Conservation (phyloP, 2,329 filamentous ascomycete genomes). For the Diaporthe helianthi region DNA sequence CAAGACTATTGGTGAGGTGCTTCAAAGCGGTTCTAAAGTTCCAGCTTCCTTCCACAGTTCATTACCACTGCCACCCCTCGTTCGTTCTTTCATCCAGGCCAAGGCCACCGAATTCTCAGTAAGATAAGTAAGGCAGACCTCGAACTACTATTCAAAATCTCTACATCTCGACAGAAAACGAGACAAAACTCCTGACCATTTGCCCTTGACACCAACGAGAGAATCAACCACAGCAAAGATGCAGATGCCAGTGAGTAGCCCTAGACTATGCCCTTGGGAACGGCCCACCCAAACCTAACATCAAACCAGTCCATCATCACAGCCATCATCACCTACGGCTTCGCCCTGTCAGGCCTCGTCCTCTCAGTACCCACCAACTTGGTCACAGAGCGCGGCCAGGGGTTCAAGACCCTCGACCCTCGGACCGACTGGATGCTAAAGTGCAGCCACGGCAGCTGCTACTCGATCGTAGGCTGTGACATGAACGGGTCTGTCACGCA, state of each 20-base stretch:
- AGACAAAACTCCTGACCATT: too few species aligned
- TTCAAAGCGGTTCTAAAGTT: neutral
- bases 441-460: conserved; percentile 17
- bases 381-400: neutral
- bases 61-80: neutral
- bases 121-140: neutral
- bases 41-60: neutral
- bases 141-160: neutral
- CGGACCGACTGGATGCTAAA: conserved; percentile 17
- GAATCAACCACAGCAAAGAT: neutral
- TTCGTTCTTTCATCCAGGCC: neutral
- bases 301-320: neutral
- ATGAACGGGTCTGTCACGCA: neutral
- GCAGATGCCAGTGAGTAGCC: neutral
- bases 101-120: neutral
- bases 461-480: conserved; percentile 6
- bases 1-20: neutral
- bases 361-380: neutral
- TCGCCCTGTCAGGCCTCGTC: neutral
- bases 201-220: neutral
- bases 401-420: neutral
- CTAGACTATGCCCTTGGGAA: neutral
- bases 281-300: neutral
- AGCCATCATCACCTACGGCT: neutral
- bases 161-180: neutral